Base-by-base conservation (phyloP, 345 rosid genomes). In the Streptanthus diversifolius region DNA sequence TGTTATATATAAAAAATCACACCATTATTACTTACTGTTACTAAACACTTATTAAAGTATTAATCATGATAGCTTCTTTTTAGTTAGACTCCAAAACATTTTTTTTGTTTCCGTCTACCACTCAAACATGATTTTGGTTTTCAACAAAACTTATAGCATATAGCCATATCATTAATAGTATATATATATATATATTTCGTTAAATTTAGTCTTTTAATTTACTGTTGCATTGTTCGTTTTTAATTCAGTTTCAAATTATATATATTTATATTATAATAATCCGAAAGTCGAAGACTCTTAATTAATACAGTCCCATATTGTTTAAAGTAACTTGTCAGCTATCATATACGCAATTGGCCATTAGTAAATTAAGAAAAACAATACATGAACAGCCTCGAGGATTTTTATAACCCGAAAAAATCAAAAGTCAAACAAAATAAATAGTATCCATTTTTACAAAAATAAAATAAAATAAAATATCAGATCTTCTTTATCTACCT, bases 381-480 rank as follows among this genome's bases (percentile, higher is more conserved):
- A 56, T 58, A 56, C 32, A 73, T 24, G 77, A 73, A 64, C 51
- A 74, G 66, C 53, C 48, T 66, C 61, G 61, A 36, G 4, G 51
- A 74, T 18, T 74, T 66, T 43, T 52, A 75, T 41, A 75, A 52
- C 64, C 63, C 4, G 32, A 49, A 52, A 43, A 44, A 60, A 41
- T 22, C 12, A 61, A 61, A 75, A 68, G 79, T 68, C 79, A 75
- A 75, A 68, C 74, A 75, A 75, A 68, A 75, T 68, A 68, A 75
- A 67, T 60, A 52, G 78, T 66, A 57, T 48, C 43, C 53, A 5
- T 47, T 73, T 3, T 14, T 14, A 8, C 25, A n/a, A 51, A 66
- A 19, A 45, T 36, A 4, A 8, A 25, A n/a, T 7, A 8, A 54
- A 71, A 17, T 12, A 29, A n/a, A n/a, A 43, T 57, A 53, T 75